Base-by-base conservation (phyloP, 2,329 filamentous ascomycete genomes). In the Fusarium tanahbumbuense region DNA sequence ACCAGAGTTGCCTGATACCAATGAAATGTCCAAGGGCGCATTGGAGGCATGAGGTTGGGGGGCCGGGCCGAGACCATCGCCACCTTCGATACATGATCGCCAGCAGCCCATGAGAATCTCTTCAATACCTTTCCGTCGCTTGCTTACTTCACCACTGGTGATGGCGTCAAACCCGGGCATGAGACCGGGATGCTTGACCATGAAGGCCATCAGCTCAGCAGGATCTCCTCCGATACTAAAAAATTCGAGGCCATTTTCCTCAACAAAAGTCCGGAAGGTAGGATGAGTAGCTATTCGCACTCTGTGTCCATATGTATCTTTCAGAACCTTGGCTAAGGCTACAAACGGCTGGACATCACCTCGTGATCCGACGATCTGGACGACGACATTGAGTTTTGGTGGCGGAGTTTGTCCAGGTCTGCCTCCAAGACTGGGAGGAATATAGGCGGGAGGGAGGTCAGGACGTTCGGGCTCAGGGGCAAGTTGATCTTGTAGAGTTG, bases 131-230 rank as follows among this genome's bases (percentile, higher is more conserved):
- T 87, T 89, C 30, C 93, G 86, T 30, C 93, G 85, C 78, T 90
- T 91, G 44, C 87, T 90, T 52, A 97, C 88, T 76, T 96, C 93
- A 10, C 93, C 93, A 68, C 87, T 92, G 64, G 89, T 90, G 50
- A 97, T 80, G 2, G 92, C 90, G 50, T 94, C 91, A 62, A 95
- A 88, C 1, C 91, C 91, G 3, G 93, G 93, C 90, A 97, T 93
- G 32, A 97, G 83, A 0, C 93, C 92, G 0, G 93, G 93, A 72
- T 96, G 92, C 79, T 94, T 94, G 47, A 96, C 93, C 93, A 97
- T 97, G 75, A 95, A 97, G 5, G 93, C 92, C 92, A 93, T 94
- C 45, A 93, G 83, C 74, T 92, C 87, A 2, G 89, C 86, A 2
- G 92, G 92, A 76, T 94, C 91, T 5, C 91, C 92, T n/a, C 91